These are phyloP conservation scores for Gillenia trifoliata DNA, from an alignment of 306 rosid genomes.

Conservation along the genomic window DNA sequence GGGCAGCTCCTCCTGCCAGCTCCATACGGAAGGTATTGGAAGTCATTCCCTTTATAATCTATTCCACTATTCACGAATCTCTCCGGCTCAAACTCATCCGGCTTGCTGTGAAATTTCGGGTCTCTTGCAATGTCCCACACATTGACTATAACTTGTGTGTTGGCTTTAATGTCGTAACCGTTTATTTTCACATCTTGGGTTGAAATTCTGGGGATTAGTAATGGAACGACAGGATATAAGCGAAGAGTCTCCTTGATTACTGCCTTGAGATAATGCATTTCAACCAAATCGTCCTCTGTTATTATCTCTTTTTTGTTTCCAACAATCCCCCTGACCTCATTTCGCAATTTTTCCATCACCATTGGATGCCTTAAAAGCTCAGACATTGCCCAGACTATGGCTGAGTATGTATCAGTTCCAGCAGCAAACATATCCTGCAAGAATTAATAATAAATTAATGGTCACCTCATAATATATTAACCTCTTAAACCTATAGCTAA, in stretches of 20 bases:
- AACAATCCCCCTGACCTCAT: background rate
- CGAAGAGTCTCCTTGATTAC: conserved; percentile 27
- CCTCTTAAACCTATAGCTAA: too few relatives aligned
- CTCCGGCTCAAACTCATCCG: too few relatives aligned
- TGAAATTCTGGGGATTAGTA: background rate
- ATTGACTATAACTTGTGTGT: background rate
- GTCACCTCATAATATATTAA: too few relatives aligned
- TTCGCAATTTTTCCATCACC: conserved; percentile 4
- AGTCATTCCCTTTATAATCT: background rate
- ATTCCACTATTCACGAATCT: too few relatives aligned
- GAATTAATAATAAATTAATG: too few relatives aligned
- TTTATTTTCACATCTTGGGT: background rate
- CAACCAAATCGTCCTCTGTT: background rate
- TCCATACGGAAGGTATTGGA: background rate
- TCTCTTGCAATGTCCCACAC: too few relatives aligned
- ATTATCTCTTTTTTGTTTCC: background rate
- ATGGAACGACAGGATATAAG: conserved; percentile 2
- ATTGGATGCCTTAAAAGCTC: conserved; percentile 12
- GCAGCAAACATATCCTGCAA: background rate
- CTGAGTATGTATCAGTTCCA: conserved; percentile 1
- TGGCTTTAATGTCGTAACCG: background rate
- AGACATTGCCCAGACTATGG: conserved; percentile 8
- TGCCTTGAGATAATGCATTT: conserved; percentile 22
- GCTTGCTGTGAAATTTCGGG: too few relatives aligned
- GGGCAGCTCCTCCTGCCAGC: background rate